Base-by-base conservation (phyloP, 805 yeast species). In the Metschnikowia koreensis region DNA sequence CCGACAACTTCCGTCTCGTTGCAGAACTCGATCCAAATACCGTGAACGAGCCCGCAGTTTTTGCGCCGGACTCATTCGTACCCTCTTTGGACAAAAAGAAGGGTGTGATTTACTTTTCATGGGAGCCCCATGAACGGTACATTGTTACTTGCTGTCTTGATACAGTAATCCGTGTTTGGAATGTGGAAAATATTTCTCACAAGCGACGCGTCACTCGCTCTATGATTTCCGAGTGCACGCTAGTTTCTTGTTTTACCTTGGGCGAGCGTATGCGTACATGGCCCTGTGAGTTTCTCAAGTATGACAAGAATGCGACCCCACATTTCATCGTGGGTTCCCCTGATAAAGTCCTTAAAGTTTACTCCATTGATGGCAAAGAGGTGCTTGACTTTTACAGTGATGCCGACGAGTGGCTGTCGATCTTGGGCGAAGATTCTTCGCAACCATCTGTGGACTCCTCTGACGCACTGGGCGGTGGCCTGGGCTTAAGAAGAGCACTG, bases 141-240 rank as follows among this genome's bases (percentile, higher is more conserved):
- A 56, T 92, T 27, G 79, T 91, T 9, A 80, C 90, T 4, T 84
- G 94, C 51, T 81, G 92, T 8, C 79, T 85, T 57, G 96, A 89
- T 66, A 82, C 84, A 31, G 74, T 78, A 11, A 84, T 89, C 7
- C 77, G 83, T 46, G 71, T 92, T 1, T 89, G 96, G 89, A 82
- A 82, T 58, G 69, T 85, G 2, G 67, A 65, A 8, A 68, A 59
- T n/a, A 53, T 73, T 38, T 61, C 63, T 11, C 45, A 41, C 13
- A 55, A 54, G 34, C 62, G 60, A 40, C 56, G 69, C 39, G 58
- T 60, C 37, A 67, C 71, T 2, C 50, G 70, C 17, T 64, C 70
- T 15, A 61, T 65, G 63, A 62, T 51, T 7, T 34, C 52, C 15
- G 47, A 60, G 5, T 38, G 52, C 16, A 48, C 52, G 7, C 44